Evolutionary conservation across 306 rosid species (phyloP).

Genomic region (Pterocarpus santalinus): DNA sequence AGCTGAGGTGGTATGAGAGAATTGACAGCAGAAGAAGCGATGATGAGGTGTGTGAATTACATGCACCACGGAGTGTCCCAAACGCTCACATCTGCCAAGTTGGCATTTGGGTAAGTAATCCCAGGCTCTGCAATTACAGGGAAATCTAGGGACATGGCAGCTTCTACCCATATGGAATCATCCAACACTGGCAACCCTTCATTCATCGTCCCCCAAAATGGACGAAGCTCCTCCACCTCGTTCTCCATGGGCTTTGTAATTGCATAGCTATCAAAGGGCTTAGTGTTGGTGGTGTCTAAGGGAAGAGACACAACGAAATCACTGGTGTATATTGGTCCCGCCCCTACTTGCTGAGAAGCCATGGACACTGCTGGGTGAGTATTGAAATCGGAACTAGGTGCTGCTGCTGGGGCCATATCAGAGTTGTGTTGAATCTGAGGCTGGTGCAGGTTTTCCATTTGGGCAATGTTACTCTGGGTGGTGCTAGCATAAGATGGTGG

Average conservation of each 20-base stretch:
- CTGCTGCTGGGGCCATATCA: background rate
- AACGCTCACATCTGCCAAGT: slow-evolving; percentile 50
- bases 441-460: slow-evolving; percentile 16
- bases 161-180: slow-evolving; percentile 81
- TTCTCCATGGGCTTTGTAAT: slow-evolving; percentile 9
- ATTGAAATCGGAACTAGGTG: background rate
- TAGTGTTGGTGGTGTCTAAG: background rate
- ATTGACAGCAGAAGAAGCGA: background rate
- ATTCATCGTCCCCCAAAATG: slow-evolving; percentile 57
- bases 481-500: slow-evolving; percentile 23
- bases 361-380: background rate
- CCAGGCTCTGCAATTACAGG: slow-evolving; percentile 52
- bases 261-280: background rate
- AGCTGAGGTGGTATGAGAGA: background rate
- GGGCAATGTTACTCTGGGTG: background rate
- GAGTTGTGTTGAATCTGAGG: slow-evolving; percentile 13
- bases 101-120: slow-evolving; percentile 22
- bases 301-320: slow-evolving; percentile 40
- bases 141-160: slow-evolving; percentile 70
- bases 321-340: slow-evolving; percentile 32
- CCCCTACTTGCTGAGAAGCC: slow-evolving; percentile 47
- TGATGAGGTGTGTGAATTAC: slow-evolving; percentile 4
- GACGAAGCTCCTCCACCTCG: slow-evolving; percentile 42
- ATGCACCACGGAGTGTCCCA: slow-evolving; percentile 79
- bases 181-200: slow-evolving; percentile 54